These are phyloP conservation scores for Arabidopsis lyrata DNA, from an alignment of 441 rosid species.

Conservation along the genomic window DNA sequence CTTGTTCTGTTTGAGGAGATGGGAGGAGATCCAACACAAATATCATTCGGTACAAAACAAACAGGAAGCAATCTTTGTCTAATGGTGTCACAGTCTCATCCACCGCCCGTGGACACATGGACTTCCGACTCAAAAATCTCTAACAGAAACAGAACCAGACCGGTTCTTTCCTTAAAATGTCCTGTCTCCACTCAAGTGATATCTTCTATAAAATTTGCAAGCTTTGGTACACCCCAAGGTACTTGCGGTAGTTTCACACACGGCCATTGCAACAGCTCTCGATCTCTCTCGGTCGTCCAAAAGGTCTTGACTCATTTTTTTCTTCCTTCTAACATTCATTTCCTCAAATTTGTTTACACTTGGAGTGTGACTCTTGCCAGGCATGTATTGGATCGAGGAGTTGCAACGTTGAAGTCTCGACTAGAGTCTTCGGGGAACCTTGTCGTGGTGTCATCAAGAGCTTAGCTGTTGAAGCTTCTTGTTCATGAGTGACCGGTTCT, in stretches of 20 bases:
- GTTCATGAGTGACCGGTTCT: conserved; percentile 49
- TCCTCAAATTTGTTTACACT: not conserved
- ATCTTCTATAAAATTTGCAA: conserved; percentile 81
- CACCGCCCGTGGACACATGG: conserved; percentile 80
- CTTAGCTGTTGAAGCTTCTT: conserved; percentile 91
- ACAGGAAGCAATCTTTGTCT: conserved; percentile 66
- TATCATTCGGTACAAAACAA: conserved; percentile 64
- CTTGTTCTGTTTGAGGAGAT: conserved; percentile 89
- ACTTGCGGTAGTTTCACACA: conserved; percentile 82
- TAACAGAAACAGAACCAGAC: conserved; percentile 43
- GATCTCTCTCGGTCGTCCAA: conserved; percentile 51
- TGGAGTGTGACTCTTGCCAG: conserved; percentile 47
- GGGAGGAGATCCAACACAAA: conserved; percentile 91
- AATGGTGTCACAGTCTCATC: conserved; percentile 78
- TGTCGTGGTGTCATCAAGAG: conserved; percentile 75
- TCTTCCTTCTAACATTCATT: not conserved
- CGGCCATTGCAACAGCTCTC: conserved; percentile 67
- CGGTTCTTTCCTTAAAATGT: conserved; percentile 66
- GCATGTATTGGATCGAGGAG: conserved; percentile 82
- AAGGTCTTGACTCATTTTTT: not conserved
- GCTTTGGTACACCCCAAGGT: conserved; percentile 88
- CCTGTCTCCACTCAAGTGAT: conserved; percentile 73
- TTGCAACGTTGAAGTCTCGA: conserved; percentile 72
- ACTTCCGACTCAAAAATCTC: conserved; percentile 52
- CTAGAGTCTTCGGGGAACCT: conserved; percentile 72